Percentiles rank a stretch among this genome's conserved stretches.
Conservation (phyloP, 2,329 filamentous ascomycete genomes). For the Plectosphaerella cucumerina region DNA sequence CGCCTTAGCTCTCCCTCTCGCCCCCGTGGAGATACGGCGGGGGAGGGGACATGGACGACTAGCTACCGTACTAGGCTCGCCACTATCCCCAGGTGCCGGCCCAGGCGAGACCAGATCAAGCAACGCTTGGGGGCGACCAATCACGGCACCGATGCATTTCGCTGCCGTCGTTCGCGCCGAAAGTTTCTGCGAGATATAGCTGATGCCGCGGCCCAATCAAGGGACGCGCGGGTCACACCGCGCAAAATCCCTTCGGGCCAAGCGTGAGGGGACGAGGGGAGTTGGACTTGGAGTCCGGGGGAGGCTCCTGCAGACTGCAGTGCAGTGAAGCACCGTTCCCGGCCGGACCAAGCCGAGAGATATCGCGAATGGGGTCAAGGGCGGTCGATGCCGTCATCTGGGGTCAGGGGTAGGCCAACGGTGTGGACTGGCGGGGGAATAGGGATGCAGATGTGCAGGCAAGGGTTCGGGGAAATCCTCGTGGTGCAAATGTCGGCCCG, state of each 20-base stretch:
- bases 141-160: neutral
- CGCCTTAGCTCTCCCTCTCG: neutral
- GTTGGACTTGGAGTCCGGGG: too few relatives aligned
- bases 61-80: neutral
- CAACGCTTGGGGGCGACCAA: neutral
- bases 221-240: neutral
- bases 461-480: too few relatives aligned
- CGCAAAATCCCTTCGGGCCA: neutral
- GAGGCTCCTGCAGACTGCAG: too few relatives aligned
- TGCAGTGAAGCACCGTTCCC: too few relatives aligned
- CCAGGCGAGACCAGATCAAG: neutral
- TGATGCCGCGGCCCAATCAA: neutral
- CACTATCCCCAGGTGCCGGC: neutral
- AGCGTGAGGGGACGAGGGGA: neutral
- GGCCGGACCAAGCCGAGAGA: too few relatives aligned
- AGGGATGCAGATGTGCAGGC: too few relatives aligned
- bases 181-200: neutral
- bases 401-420: too few relatives aligned
- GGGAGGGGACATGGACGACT: neutral
- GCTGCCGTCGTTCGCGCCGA: neutral
- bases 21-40: neutral
- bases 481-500: too few relatives aligned
- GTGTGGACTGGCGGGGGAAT: too few relatives aligned
- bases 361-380: too few relatives aligned
- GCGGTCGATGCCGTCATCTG: too few relatives aligned